Percentiles rank a stretch among this genome's conserved stretches.
Evolutionary conservation across 805 yeast species (phyloP).

Genomic region (Metschnikowia santaceciliae): DNA sequence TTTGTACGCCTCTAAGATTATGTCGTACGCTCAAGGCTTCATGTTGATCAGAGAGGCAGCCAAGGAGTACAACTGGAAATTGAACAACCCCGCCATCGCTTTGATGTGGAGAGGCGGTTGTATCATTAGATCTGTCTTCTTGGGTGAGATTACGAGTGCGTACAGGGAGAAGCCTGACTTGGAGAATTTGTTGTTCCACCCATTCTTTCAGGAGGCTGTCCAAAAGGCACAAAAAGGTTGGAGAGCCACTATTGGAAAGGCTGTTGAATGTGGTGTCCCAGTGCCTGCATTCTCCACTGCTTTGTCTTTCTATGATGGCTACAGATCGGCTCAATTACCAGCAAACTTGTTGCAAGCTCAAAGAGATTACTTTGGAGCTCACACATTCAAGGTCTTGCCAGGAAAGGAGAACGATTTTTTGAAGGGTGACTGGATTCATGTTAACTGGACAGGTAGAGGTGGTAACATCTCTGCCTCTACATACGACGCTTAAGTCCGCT

Average conservation of each 20-base stretch:
- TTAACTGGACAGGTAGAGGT: conserved; percentile 99
- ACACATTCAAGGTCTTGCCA: conserved; percentile 94
- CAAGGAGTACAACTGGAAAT: conserved; percentile 91
- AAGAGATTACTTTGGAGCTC: conserved; percentile 99
- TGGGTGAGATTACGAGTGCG: conserved; percentile 95
- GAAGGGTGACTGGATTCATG: conserved; percentile 85
- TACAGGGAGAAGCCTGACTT: conserved; percentile 89
- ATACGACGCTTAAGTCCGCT: conserved; percentile 68
- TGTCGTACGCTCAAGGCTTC: conserved; percentile 99
- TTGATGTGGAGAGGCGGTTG: conserved; percentile 99
- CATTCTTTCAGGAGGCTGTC: conserved; percentile 89
- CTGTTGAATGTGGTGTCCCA: conserved; percentile 86
- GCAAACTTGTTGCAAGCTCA: conserved; percentile 99
- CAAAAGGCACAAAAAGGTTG: conserved; percentile 92
- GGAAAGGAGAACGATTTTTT: conserved; percentile 71
- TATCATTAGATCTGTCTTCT: conserved; percentile 97
- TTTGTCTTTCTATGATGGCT: conserved; percentile 96
- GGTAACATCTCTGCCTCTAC: conserved; percentile 96
- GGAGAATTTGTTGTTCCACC: conserved; percentile 93
- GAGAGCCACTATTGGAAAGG: conserved; percentile 82
- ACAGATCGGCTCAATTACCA: conserved; percentile 92
- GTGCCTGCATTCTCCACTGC: conserved; percentile 98
- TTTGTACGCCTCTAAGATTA: conserved; percentile 95
- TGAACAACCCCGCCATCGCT: conserved; percentile 97
- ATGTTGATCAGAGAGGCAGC: conserved; percentile 99